phyloP scores from a whole-genome alignment of 495 filamentous ascomycete genomes.

The Cryomyces minteri region DNA sequence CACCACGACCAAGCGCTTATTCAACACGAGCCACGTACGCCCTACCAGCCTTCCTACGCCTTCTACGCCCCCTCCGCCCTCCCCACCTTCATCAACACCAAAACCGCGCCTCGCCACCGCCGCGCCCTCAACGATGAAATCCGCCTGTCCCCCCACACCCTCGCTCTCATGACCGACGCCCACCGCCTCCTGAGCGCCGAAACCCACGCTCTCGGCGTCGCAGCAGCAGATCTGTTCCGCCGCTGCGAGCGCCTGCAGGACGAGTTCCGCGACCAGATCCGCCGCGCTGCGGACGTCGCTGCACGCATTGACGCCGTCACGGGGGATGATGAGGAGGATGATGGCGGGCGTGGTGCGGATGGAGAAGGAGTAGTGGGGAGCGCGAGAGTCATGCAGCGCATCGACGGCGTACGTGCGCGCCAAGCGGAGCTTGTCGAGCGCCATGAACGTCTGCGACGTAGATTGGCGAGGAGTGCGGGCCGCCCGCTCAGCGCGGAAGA shows the following conservation, averaged over 20 bases:
- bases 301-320: conserved; percentile 45
- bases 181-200: conserved; percentile 59
- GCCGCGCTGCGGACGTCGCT: conserved; percentile 45
- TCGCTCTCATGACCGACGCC: conserved; percentile 56
- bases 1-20: conserved; percentile 17
- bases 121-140: conserved; percentile 51
- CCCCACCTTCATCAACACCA: conserved; percentile 39
- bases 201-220: conserved; percentile 49
- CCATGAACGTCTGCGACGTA: conserved; percentile 46
- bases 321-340: conserved; percentile 26
- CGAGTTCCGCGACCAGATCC: conserved; percentile 56
- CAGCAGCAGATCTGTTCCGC: conserved; percentile 67
- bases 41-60: conserved; percentile 49
- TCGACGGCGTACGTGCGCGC: conserved; percentile 21
- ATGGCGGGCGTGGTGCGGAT: conserved; percentile 21
- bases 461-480: conserved; percentile 35
- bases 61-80: conserved; percentile 42
- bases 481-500: conserved; percentile 39
- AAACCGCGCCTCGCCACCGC: conserved; percentile 37
- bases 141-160: conserved; percentile 52
- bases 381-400: conserved; percentile 22
- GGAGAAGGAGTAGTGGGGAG: conserved; percentile 17
- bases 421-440: conserved; percentile 40
- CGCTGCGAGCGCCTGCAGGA: conserved; percentile 52
- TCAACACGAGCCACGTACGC: conserved; percentile 34